Evolutionary conservation across 106 monocot species (phyloP).

Genomic region (Iris macrosiphon): DNA sequence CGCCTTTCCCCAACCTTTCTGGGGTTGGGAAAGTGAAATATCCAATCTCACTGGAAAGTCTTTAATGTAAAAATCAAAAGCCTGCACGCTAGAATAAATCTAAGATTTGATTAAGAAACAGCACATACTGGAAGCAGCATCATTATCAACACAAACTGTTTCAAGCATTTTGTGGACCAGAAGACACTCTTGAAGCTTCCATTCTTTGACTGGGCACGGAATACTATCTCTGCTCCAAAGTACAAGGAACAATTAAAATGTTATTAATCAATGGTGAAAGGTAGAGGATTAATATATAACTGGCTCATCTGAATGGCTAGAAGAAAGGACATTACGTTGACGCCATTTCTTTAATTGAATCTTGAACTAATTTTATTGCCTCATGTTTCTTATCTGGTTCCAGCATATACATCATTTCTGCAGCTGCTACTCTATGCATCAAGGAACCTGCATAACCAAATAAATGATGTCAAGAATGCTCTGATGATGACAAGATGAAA

Average conservation of each 20-base stretch:
- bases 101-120: no score
- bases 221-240: slow-evolving; percentile 34
- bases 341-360: slow-evolving; percentile 40
- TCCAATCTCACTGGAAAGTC: no score
- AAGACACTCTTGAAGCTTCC: slow-evolving; percentile 72
- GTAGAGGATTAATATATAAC: background rate
- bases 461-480: background rate
- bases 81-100: no score
- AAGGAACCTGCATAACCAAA: slow-evolving; percentile 56
- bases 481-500: background rate
- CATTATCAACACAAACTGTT: slow-evolving; percentile 42
- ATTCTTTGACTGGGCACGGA: slow-evolving; percentile 44
- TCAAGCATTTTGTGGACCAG: slow-evolving; percentile 70
- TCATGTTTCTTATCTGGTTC: slow-evolving; percentile 70
- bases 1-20: no score
- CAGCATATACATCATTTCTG: slow-evolving; percentile 80
- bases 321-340: slow-evolving; percentile 8
- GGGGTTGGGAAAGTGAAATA: no score
- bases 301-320: background rate
- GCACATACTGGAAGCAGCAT: slow-evolving; percentile 72
- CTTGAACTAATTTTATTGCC: slow-evolving; percentile 79
- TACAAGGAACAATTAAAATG: background rate
- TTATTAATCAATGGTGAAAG: background rate
- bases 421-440: slow-evolving; percentile 84
- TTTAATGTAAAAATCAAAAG: no score